Conservation (phyloP, 2,329 filamentous ascomycete genomes). For the Madurella mycetomatis region DNA sequence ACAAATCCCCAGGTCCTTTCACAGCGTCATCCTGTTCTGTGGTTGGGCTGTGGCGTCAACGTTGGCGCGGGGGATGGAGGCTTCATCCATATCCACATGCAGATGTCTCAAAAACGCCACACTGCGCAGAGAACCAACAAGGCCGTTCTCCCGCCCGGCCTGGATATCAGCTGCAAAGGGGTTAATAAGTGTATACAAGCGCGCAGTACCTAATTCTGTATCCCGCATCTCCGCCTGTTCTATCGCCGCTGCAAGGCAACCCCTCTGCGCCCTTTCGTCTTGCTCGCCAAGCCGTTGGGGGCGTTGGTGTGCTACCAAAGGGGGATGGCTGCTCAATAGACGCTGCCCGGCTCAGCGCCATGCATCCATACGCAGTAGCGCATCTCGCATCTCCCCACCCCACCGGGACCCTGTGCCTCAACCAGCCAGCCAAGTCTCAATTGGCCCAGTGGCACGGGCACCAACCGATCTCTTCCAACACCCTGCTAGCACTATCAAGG, state of each 20-base stretch:
- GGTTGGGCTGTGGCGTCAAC: not conserved
- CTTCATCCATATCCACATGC: not conserved
- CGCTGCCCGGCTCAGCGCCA: not conserved
- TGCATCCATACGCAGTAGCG: not conserved
- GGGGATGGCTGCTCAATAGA: constrained; percentile 17
- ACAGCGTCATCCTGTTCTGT: too few relatives aligned
- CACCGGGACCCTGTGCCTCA: constrained; percentile 1
- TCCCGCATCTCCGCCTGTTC: not conserved
- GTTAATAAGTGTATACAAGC: too few relatives aligned
- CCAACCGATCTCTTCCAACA: constrained; percentile 2
- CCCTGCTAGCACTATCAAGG: constrained; percentile 1
- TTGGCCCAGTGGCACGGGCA: constrained; percentile 3
- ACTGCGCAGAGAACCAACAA: too few relatives aligned
- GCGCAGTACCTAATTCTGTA: not conserved
- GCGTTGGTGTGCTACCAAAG: constrained; percentile 10
- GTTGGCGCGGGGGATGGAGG: not conserved
- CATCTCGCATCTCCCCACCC: not conserved
- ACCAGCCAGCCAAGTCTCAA: not conserved
- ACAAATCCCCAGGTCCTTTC: too few relatives aligned
- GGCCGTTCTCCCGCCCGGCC: not conserved
- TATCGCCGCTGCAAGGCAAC: constrained; percentile 1
- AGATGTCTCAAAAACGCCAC: too few relatives aligned
- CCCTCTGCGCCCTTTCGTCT: not conserved
- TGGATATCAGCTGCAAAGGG: not conserved
- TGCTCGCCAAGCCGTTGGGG: constrained; percentile 14